These are phyloP conservation scores for Aspergillus piperis DNA, from an alignment of 2,329 filamentous ascomycete genomes.

Conservation along the genomic window DNA sequence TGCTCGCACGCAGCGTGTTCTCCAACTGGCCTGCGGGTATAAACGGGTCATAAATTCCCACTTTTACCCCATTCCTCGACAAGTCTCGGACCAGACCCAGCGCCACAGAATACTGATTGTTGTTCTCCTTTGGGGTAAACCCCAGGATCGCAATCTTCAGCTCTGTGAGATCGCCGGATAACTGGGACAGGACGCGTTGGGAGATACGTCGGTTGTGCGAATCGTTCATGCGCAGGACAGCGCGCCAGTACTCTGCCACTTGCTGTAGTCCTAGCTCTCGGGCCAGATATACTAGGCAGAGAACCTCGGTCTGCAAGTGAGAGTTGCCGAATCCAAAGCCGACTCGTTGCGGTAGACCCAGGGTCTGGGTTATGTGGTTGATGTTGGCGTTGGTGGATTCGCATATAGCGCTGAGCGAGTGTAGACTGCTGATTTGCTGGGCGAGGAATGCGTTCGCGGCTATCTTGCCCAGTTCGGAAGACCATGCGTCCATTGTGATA, in stretches of 20 bases:
- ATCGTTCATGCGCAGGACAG: slow-evolving; percentile 19
- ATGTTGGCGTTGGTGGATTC: slow-evolving; percentile 18
- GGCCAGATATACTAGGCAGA: slow-evolving; percentile 21
- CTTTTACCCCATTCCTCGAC: slow-evolving; percentile 6
- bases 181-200: not conserved
- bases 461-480: slow-evolving; percentile 19
- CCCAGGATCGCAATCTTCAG: slow-evolving; percentile 14
- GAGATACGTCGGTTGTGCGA: slow-evolving; percentile 7
- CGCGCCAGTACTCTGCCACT: slow-evolving; percentile 23
- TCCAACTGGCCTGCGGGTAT: slow-evolving; percentile 3
- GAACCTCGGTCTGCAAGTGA: slow-evolving; percentile 15
- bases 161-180: slow-evolving; percentile 1
- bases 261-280: slow-evolving; percentile 19
- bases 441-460: slow-evolving; percentile 16
- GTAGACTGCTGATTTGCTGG: slow-evolving; percentile 20
- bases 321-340: slow-evolving; percentile 6
- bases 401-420: slow-evolving; percentile 15
- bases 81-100: slow-evolving; percentile 10
- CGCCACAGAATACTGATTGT: not conserved
- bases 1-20: not conserved
- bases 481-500: slow-evolving; percentile 27
- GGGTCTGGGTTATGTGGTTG: slow-evolving; percentile 13
- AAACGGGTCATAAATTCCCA: slow-evolving; percentile 11
- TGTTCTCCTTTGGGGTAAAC: slow-evolving; percentile 3
- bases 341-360: slow-evolving; percentile 9